Evolutionary conservation across 169 alveolate species (phyloP).

Genomic region (Cryptosporidium viatorum): DNA sequence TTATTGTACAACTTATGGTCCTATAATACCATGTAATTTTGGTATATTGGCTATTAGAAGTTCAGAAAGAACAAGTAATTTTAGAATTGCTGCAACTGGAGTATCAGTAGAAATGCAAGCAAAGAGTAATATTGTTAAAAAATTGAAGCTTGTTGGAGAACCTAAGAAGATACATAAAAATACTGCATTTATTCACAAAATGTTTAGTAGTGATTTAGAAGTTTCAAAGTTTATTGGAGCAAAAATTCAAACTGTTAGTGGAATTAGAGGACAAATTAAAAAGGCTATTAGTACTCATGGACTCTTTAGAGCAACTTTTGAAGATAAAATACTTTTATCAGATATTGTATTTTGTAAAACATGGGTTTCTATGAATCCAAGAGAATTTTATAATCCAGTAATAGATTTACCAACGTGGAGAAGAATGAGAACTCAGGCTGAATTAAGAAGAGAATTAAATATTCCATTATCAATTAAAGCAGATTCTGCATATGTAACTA

Average conservation of each 20-base stretch:
- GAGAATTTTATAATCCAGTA: slow-evolving; percentile 81
- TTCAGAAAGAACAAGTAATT: slow-evolving; percentile 87
- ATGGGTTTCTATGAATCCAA: slow-evolving; percentile 84
- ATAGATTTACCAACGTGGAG: slow-evolving; percentile 82
- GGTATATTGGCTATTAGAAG: slow-evolving; percentile 87
- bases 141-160: slow-evolving; percentile 96
- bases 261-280: slow-evolving; percentile 98
- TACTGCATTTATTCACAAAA: slow-evolving; percentile 97
- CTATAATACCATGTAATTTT: slow-evolving; percentile 93
- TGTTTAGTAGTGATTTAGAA: slow-evolving; percentile 98
- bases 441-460: slow-evolving; percentile 75
- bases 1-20: slow-evolving; percentile 95
- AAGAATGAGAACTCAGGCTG: slow-evolving; percentile 80
- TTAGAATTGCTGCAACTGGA: slow-evolving; percentile 97
- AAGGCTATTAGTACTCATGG: slow-evolving; percentile 95
- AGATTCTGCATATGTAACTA: slow-evolving; percentile 50
- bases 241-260: slow-evolving; percentile 97
- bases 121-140: slow-evolving; percentile 89
- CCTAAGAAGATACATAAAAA: slow-evolving; percentile 97
- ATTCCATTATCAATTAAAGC: slow-evolving; percentile 78
- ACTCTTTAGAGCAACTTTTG: slow-evolving; percentile 97
- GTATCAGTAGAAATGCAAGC: slow-evolving; percentile 91
- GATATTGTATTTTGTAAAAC: slow-evolving; percentile 97
- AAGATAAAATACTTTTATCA: slow-evolving; percentile 96
- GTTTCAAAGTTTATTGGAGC: slow-evolving; percentile 98